Evolutionary conservation across 2,329 filamentous ascomycete species (phyloP).

Genomic region (Cladosporium velox): DNA sequence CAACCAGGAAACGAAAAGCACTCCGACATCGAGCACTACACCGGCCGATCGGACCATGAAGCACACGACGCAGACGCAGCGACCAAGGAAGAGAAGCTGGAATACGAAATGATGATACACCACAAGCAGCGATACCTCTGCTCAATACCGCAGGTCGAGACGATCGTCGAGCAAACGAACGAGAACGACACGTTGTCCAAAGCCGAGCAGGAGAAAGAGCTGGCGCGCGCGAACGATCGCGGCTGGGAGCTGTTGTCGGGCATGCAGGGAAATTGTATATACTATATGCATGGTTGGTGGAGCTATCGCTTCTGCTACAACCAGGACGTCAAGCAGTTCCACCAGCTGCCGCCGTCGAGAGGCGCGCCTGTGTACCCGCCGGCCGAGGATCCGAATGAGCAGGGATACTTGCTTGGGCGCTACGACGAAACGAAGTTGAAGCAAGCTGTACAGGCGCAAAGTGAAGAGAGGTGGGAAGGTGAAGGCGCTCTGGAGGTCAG

Average conservation of each 20-base stretch:
- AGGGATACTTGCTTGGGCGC: conserved; percentile 75
- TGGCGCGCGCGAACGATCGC: conserved; percentile 71
- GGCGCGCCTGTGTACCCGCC: conserved; percentile 70
- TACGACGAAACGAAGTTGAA: conserved; percentile 43
- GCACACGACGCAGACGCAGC: conserved; percentile 20
- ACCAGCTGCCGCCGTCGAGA: conserved; percentile 72
- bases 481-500: conserved; percentile 34
- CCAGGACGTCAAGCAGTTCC: conserved; percentile 84
- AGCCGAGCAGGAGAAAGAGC: conserved; percentile 76
- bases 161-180: conserved; percentile 40
- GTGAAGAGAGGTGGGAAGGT: conserved; percentile 27
- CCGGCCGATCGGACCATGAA: not conserved
- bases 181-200: conserved; percentile 37
- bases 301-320: conserved; percentile 94
- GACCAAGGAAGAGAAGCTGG: conserved; percentile 25
- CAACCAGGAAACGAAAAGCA: not conserved
- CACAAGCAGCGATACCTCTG: conserved; percentile 76
- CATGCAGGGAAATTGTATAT: conserved; percentile 79
- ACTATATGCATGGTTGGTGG: conserved; percentile 89
- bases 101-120: conserved; percentile 76
- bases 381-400: conserved; percentile 71
- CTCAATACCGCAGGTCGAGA: conserved; percentile 71
- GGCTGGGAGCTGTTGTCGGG: conserved; percentile 79
- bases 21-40: conserved; percentile 12
- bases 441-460: conserved; percentile 37